A percentile compares a stretch with the other conserved stretches of the same genome.
These are phyloP conservation scores for Debaryomyces coudertii DNA, from an alignment of 1,139 yeast genomes.

Conservation along the genomic window DNA sequence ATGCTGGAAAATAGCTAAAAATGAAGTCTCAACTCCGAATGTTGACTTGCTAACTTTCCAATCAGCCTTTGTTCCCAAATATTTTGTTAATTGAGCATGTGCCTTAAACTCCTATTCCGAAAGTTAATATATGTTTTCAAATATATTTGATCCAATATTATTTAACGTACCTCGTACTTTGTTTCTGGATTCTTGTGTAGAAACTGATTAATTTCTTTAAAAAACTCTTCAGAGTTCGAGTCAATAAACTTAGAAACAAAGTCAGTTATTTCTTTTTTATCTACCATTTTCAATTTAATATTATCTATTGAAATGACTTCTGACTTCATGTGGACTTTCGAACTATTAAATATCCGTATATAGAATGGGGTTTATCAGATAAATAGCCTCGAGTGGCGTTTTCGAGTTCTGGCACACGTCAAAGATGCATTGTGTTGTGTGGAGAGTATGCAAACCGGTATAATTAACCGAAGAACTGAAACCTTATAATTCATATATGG, in stretches of 20 bases:
- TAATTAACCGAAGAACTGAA: too few relatives aligned
- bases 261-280: background rate
- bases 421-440: too few relatives aligned
- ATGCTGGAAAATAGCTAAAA: background rate
- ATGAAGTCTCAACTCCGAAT: background rate
- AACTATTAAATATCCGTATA: too few relatives aligned
- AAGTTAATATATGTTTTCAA: background rate
- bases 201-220: background rate
- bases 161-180: background rate
- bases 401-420: too few relatives aligned
- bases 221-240: background rate
- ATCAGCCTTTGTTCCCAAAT: background rate
- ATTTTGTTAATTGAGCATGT: background rate
- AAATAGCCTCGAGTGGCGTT: too few relatives aligned
- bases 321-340: too few relatives aligned
- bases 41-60: background rate
- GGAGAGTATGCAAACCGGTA: too few relatives aligned
- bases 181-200: background rate
- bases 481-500: too few relatives aligned
- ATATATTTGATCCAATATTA: too few relatives aligned
- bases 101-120: background rate
- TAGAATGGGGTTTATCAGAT: too few relatives aligned
- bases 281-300: too few relatives aligned
- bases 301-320: too few relatives aligned
- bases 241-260: constrained; percentile 1